A percentile compares a stretch with the other conserved stretches of the same genome.
phyloP scores from a whole-genome alignment of 2,329 filamentous ascomycete species.

The Beauveria caledonica region DNA sequence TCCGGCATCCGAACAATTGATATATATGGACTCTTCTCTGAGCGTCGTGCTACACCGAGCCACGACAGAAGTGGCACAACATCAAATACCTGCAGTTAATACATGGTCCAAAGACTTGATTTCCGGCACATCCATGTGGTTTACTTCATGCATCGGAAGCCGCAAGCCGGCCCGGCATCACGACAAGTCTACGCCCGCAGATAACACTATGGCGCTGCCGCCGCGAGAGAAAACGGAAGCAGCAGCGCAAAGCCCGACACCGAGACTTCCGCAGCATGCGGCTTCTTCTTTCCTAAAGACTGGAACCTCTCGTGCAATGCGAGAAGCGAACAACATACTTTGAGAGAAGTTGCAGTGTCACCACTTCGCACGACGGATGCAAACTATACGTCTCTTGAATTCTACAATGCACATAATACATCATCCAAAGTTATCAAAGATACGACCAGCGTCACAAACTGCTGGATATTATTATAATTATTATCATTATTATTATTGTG shows the following conservation, averaged over 20 bases:
- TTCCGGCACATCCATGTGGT: background rate
- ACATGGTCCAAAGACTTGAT: background rate
- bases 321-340: slow-evolving; percentile 26
- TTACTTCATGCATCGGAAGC: slow-evolving; percentile 6
- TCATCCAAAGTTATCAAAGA: background rate
- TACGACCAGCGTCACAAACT: no score
- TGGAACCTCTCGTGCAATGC: slow-evolving; percentile 32
- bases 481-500: background rate
- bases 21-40: background rate
- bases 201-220: background rate
- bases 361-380: background rate
- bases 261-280: slow-evolving; percentile 30
- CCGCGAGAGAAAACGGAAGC: background rate
- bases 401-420: background rate
- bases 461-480: no score
- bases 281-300: slow-evolving; percentile 33
- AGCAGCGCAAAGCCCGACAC: background rate
- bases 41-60: background rate
- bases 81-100: background rate
- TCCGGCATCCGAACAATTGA: background rate
- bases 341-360: slow-evolving; percentile 11
- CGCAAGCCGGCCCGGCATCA: background rate
- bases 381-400: background rate
- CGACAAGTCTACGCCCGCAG: background rate
- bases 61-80: background rate